These are phyloP conservation scores for Daphne laureola DNA, from an alignment of 441 rosid species.

Conservation along the genomic window DNA sequence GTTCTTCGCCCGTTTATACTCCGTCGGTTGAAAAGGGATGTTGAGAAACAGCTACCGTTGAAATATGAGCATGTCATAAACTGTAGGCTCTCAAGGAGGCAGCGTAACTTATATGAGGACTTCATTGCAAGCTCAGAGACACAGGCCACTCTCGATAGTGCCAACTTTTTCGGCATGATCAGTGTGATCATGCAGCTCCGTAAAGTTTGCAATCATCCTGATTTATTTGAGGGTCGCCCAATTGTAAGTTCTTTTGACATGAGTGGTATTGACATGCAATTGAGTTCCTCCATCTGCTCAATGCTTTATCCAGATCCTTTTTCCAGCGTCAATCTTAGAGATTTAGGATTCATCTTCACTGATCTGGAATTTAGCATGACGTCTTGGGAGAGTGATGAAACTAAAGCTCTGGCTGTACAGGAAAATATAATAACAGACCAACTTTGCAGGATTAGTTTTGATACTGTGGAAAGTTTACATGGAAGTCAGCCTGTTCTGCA, in stretches of 20 bases:
- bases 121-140: constrained; percentile 99
- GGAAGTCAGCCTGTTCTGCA: constrained; percentile 33
- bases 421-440: constrained; percentile 54
- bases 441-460: constrained; percentile 28
- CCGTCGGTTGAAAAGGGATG: constrained; percentile 96
- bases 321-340: constrained; percentile 52
- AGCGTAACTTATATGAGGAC: constrained; percentile 98
- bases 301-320: constrained; percentile 58
- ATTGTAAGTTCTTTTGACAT: constrained; percentile 97
- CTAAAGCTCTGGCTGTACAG: constrained; percentile 69
- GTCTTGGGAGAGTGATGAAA: constrained; percentile 89
- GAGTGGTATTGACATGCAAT: constrained; percentile 67
- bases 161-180: constrained; percentile 99
- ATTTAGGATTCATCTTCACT: constrained; percentile 77
- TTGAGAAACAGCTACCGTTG: constrained; percentile 95
- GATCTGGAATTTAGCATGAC: constrained; percentile 74
- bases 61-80: constrained; percentile 91
- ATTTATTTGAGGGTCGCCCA: constrained; percentile 99
- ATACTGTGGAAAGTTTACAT: constrained; percentile 33
- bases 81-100: constrained; percentile 97
- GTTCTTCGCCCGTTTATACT: constrained; percentile 98
- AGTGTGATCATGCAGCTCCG: constrained; percentile 99
- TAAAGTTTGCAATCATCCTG: constrained; percentile 99
- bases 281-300: constrained; percentile 75
- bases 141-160: constrained; percentile 92